Evolutionary conservation across 495 filamentous ascomycete genomes (phyloP), one percentile per base, ranked within the genome.

Genomic region (Melanomma pulvis-pyrius): DNA sequence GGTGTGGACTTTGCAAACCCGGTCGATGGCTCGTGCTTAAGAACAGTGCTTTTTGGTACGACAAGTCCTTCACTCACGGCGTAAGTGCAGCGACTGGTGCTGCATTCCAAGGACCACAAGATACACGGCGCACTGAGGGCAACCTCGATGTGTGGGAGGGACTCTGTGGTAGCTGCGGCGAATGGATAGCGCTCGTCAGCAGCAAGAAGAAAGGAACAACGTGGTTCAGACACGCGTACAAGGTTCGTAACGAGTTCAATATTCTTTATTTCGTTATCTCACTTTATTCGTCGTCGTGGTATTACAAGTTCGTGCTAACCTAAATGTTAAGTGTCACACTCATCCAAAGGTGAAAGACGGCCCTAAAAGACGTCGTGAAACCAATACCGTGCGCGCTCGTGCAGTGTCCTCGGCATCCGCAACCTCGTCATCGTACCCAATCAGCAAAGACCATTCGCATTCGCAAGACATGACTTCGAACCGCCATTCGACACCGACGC

Each of bases 161-260:
- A 7, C 78, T 90, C 9, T 92, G 90, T 70, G 86, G 88, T 32
- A 88, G 85, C 55, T 92, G 90, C 74, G 87, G 85, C 57, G 88
- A 91, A 41, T 92, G 90, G 90, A 88, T 92, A 61, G 84, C 88
- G 15, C 76, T 92, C 47, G 87, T 90, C 46, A 91, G 87, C 75
- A 91, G 87, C 71, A 92, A 92, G 81, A 92, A 91, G 81, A 92
- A 92, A 79, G 90, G 90, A 2, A 92, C 89, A 5, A 90, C 89
- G 4, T 92, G 90, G 90, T 92, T 92, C 69, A 80, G 90, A 65
- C 90, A 92, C 74, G 90, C 90, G 46, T 91, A 92, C 74, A 92
- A 92, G 85, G 89, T 91, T 71, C 75, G 80, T 77, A 30, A 46
- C 26, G 12, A 47, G 36, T 21, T 24, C 30, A 26, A 17, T 25